Conservation (phyloP, 2,329 filamentous ascomycete species). For the Arthrobotrys sphaeroides region DNA sequence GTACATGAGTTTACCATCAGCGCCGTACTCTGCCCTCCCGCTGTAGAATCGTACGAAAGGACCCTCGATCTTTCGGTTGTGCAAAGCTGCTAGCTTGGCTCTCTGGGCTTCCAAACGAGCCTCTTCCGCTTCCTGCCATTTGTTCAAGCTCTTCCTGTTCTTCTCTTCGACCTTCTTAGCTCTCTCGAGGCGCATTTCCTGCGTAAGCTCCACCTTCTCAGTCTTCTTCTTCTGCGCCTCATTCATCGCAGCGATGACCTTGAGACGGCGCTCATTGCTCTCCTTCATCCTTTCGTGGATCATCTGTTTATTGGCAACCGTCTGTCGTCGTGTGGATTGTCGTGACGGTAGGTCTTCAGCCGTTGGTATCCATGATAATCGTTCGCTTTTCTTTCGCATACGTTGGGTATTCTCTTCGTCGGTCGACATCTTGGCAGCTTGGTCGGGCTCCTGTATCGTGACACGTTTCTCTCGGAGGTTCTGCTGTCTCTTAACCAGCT, state of each 20-base stretch:
- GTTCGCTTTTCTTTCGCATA: constrained; percentile 74
- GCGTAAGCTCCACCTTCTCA: constrained; percentile 80
- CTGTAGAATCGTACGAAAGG: constrained; percentile 94
- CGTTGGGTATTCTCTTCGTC: constrained; percentile 54
- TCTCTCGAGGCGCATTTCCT: constrained; percentile 83
- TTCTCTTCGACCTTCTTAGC: constrained; percentile 83
- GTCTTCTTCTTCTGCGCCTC: constrained; percentile 73
- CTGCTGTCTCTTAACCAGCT: constrained; percentile 42
- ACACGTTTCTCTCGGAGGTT: constrained; percentile 44
- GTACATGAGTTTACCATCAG: constrained; percentile 75
- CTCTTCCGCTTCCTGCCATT: constrained; percentile 94
- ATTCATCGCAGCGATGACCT: constrained; percentile 67
- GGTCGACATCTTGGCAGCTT: background rate
- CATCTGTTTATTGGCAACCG: constrained; percentile 61
- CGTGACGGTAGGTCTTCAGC: constrained; percentile 59
- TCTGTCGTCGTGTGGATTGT: constrained; percentile 65
- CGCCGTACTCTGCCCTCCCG: constrained; percentile 78
- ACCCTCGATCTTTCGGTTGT: constrained; percentile 84
- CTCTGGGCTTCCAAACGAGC: constrained; percentile 83
- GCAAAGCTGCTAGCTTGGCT: constrained; percentile 84
- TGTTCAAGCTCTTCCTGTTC: constrained; percentile 88
- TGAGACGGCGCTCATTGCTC: constrained; percentile 63
- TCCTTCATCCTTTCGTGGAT: constrained; percentile 72
- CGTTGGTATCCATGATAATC: constrained; percentile 73
- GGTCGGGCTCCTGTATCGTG: constrained; percentile 40